Evolutionary conservation across 345 rosid species (phyloP), one percentile per base, ranked within the genome.

Genomic region (Lepidium aucheri): DNA sequence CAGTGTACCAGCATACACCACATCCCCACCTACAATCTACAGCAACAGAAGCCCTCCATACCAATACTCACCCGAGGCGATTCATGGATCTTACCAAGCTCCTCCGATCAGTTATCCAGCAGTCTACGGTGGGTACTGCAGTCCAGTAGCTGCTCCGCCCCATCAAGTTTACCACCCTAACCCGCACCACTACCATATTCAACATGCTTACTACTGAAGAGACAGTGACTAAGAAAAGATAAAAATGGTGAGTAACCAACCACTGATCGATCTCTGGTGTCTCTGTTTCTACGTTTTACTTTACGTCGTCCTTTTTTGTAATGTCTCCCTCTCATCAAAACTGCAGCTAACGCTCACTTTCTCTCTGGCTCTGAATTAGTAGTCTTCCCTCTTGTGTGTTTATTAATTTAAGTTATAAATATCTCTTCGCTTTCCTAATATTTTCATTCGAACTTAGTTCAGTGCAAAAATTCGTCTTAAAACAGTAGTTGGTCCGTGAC

Each of bases 161-260:
- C 70, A 52, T 30, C 74, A 50, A 4, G 68, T 62, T 42, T 69
- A 69, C 58, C 61, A 69, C 17, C 73, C 49, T 57, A 58, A 38
- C 22, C 65, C 56, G 0, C 64, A 44, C 12, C 63, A 61, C 6
- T 62, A 66, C 61, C 62, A 67, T 35, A 36, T 67, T 41, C 74
- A 60, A 13, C 66, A 69, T 50, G 44, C 74, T 69, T 69, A 69
- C 60, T 69, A 60, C 67, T 69, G 74, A 69, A 51, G 42, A 60
- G 74, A 38, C 67, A 17, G 51, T 69, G 74, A 60, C 67, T 7
- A 30, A 57, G 42, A 45, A 12, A 69, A 53, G 24, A 17, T 22
- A 9, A 45, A 67, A 59, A 30, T 59, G 67, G 66, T 50, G 33
- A 60, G 56, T 57, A 67, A 67, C 72, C 60, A 69, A 60, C 60